Evolutionary conservation across 1,139 yeast genomes (phyloP), one percentile per base, ranked within the genome.

Genomic region (Yamadazyma mexicana): DNA sequence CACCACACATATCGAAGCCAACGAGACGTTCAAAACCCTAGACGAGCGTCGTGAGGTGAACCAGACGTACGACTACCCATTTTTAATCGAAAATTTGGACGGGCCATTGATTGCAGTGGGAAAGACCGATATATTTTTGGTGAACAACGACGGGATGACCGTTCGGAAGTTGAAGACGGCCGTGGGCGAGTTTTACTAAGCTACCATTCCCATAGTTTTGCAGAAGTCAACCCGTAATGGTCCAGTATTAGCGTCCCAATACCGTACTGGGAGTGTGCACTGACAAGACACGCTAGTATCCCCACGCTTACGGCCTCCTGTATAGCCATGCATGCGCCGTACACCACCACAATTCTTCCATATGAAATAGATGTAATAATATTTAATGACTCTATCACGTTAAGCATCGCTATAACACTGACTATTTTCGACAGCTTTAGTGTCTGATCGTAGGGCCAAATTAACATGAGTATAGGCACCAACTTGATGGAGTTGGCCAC

Each of bases 401-500:
- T 83, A 39, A 84, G 58, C 34, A 76, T 73, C 1, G 87, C 84
- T 4, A 84, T 76, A 53, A 79, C 65, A 42, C 77, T 78, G 22
- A 86, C 83, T 12, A 82, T 67, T 14, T 70, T 68, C 11, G 82
- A 75, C 0, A 87, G 84, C 6, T 83, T 70, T 0, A 86, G 73
- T 6, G 87, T 76, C 28, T 58, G 59, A 54, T 92, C 97, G 55
- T 92, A 92, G 1, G 96, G 92, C 99, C 99, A 92, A 27, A 94
- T 91, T 28, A 92, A 70, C 91, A 91, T 91, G 26, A 92, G 68
- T n/a, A 94, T 85, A 0, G 98, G 98, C 46, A 91, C 83, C 17
- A 92, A 69, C 54, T 84, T 87, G 30, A 92, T 81, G 1, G 88
- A 79, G 33, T 87, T 81, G 0, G 97, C 81, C 3, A 88, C 75